Percentiles rank a stretch among this genome's conserved stretches.
Conservation (phyloP, 805 yeast genomes). For the Saccharomyces kudriavzevii region DNA sequence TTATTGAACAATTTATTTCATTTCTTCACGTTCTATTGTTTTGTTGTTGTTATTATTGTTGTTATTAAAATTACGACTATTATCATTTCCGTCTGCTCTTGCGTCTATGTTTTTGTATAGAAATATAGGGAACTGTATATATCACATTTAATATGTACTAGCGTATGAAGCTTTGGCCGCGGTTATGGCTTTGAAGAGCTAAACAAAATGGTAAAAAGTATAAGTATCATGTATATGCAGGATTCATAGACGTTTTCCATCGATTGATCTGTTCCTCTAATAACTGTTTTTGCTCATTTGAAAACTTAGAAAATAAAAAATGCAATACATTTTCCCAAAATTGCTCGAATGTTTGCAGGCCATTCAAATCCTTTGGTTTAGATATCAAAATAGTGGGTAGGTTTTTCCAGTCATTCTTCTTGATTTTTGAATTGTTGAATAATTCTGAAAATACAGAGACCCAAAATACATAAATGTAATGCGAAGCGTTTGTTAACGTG, state of each 20-base stretch:
- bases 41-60: neutral
- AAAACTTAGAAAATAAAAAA: neutral
- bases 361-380: constrained; percentile 27
- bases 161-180: neutral
- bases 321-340: constrained; percentile 39
- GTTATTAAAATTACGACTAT: no score
- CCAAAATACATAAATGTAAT: constrained; percentile 40
- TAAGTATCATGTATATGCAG: neutral
- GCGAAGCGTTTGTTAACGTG: constrained; percentile 37
- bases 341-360: constrained; percentile 35
- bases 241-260: neutral
- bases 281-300: neutral
- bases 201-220: neutral
- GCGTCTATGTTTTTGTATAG: neutral
- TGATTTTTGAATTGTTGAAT: constrained; percentile 28
- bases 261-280: neutral
- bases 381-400: constrained; percentile 15
- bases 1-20: neutral
- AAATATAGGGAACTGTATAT: neutral
- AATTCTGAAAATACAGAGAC: constrained; percentile 50
- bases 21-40: neutral
- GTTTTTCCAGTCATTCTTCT: constrained; percentile 21
- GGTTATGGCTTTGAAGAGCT: neutral
- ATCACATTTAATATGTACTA: neutral
- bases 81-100: neutral